Evolutionary conservation across 306 rosid species (phyloP).

Genomic region (Sindora glabra): DNA sequence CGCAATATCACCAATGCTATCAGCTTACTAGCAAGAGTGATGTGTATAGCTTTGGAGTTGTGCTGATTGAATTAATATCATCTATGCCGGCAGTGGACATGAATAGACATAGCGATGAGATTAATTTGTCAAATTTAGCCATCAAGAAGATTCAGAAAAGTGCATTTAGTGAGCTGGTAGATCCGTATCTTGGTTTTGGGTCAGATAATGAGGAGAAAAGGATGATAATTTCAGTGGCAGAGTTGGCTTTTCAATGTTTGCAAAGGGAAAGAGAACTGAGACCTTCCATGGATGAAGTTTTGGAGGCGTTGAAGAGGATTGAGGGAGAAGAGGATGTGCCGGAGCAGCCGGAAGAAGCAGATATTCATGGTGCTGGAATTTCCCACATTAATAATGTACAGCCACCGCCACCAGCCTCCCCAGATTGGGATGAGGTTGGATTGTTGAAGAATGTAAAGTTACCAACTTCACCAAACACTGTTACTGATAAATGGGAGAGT

Average conservation of each 20-base stretch:
- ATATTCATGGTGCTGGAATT: not conserved
- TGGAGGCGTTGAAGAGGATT: constrained; percentile 21
- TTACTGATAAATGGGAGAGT: constrained; percentile 30
- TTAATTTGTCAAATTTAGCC: constrained; percentile 32
- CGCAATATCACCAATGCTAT: constrained; percentile 49
- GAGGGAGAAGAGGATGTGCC: not conserved
- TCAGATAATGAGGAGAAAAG: constrained; percentile 13
- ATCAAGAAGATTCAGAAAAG: constrained; percentile 22
- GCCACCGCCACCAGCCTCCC: constrained; percentile 14
- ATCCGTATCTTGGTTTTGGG: constrained; percentile 22
- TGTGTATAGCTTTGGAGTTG: constrained; percentile 60
- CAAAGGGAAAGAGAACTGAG: constrained; percentile 34
- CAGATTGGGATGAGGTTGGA: not conserved
- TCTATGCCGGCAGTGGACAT: constrained; percentile 58
- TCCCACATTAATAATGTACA: not conserved
- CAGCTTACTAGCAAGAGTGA: constrained; percentile 66
- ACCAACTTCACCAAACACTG: constrained; percentile 12
- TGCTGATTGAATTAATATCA: constrained; percentile 50
- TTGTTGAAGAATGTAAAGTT: not conserved
- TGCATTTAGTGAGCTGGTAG: constrained; percentile 23
- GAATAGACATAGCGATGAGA: constrained; percentile 28
- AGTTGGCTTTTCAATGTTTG: constrained; percentile 36
- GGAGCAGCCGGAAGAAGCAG: not conserved
- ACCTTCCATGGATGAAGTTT: constrained; percentile 34
- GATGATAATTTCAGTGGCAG: constrained; percentile 27